Percentiles rank a stretch among this genome's conserved stretches.
These are phyloP conservation scores for Suhomyces emberorum DNA, from an alignment of 805 yeast genomes.

Conservation along the genomic window DNA sequence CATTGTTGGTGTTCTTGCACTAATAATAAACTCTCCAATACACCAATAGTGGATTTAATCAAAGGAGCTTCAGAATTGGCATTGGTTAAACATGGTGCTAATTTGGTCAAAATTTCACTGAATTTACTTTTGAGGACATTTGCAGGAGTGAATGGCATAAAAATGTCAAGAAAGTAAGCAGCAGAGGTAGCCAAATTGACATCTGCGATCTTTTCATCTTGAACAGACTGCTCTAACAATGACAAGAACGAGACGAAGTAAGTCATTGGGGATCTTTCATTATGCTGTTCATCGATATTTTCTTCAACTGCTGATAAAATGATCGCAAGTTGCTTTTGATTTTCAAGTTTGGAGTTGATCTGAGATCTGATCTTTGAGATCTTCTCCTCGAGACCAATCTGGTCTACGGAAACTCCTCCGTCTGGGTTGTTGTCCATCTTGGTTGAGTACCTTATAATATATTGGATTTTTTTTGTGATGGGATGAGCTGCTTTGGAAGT, in stretches of 20 bases:
- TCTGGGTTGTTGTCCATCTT: constrained; percentile 29
- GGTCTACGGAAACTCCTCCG: constrained; percentile 32
- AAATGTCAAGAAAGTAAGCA: constrained; percentile 76
- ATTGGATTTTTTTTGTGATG: constrained; percentile 1
- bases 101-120: constrained; percentile 68
- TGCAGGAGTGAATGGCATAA: constrained; percentile 71
- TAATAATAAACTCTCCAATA: constrained; percentile 70
- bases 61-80: constrained; percentile 75
- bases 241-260: constrained; percentile 84
- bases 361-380: constrained; percentile 69
- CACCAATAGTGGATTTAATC: constrained; percentile 79
- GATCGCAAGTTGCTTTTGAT: constrained; percentile 82
- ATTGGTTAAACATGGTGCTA: constrained; percentile 77
- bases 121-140: constrained; percentile 70
- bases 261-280: constrained; percentile 65
- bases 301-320: constrained; percentile 89
- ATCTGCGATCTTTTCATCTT: constrained; percentile 52
- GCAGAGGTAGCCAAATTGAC: constrained; percentile 66
- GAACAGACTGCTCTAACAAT: constrained; percentile 69
- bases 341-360: constrained; percentile 72
- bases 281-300: constrained; percentile 65
- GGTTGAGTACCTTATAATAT: background rate
- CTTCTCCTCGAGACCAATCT: constrained; percentile 57
- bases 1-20: constrained; percentile 83
- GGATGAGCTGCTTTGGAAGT: constrained; percentile 6